A percentile compares a stretch with the other conserved stretches of the same genome.
phyloP scores from a whole-genome alignment of 306 rosid species.

The Hylodesmum podocarpum region DNA sequence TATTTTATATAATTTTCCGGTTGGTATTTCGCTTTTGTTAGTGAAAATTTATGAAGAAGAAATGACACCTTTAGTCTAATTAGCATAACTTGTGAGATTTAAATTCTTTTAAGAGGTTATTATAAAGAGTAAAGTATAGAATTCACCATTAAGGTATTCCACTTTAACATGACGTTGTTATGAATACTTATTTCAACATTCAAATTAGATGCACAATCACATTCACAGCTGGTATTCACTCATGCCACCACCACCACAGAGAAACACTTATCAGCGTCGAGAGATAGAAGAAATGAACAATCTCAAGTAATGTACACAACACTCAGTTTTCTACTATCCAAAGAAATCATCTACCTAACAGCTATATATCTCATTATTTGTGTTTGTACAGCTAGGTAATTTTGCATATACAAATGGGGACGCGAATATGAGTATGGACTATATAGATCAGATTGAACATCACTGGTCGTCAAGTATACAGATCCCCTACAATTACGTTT shows the following conservation, averaged over 20 bases:
- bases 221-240: neutral
- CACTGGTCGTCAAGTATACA: constrained; percentile 22
- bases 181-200: neutral
- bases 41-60: too few relatives aligned
- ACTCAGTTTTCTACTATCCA: constrained; percentile 19
- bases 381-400: constrained; percentile 31
- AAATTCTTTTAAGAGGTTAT: too few relatives aligned
- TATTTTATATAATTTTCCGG: too few relatives aligned
- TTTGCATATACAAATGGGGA: constrained; percentile 36
- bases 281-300: neutral
- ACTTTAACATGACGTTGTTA: neutral
- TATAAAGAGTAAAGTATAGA: too few relatives aligned
- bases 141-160: neutral
- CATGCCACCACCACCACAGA: neutral
- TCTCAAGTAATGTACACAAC: constrained; percentile 9
- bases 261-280: neutral
- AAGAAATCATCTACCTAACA: constrained; percentile 4
- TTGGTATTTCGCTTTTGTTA: too few relatives aligned
- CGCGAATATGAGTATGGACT: constrained; percentile 9
- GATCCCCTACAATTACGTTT: constrained; percentile 8
- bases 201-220: neutral
- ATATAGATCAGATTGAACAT: constrained; percentile 23
- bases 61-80: too few relatives aligned
- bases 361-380: constrained; percentile 21
- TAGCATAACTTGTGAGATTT: too few relatives aligned